phyloP scores from a whole-genome alignment of 2,329 filamentous ascomycete genomes.

The Aspergillus sp. region DNA sequence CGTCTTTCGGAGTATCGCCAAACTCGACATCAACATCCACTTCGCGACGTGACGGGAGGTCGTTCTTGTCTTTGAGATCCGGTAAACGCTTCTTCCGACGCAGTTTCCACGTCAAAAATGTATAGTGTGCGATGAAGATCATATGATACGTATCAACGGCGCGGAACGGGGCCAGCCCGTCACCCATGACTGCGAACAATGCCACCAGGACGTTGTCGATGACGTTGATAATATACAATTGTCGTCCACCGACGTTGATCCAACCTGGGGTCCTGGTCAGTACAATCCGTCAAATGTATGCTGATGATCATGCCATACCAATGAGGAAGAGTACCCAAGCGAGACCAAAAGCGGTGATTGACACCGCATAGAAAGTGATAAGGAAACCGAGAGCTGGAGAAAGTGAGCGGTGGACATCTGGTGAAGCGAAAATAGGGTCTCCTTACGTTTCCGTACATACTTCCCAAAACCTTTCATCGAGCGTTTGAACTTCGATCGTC shows the following conservation, averaged over 20 bases:
- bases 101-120: constrained; percentile 63
- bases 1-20: constrained; percentile 41
- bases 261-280: constrained; percentile 49
- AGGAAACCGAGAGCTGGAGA: constrained; percentile 69
- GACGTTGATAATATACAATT: constrained; percentile 67
- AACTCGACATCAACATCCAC: constrained; percentile 46
- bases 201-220: constrained; percentile 71
- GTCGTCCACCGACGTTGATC: constrained; percentile 75
- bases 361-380: constrained; percentile 76
- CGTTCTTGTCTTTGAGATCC: constrained; percentile 65
- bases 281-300: not conserved
- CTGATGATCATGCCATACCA: constrained; percentile 43
- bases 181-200: constrained; percentile 68
- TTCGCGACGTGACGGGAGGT: constrained; percentile 55
- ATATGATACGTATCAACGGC: constrained; percentile 84
- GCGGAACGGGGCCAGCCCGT: constrained; percentile 71
- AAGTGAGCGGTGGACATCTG: not conserved
- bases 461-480: constrained; percentile 76
- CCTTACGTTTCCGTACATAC: constrained; percentile 68
- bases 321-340: constrained; percentile 92
- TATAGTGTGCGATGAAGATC: constrained; percentile 76
- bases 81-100: constrained; percentile 63
- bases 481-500: constrained; percentile 75
- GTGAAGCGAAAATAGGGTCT: not conserved
- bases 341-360: constrained; percentile 81